A percentile compares a stretch with the other conserved stretches of the same genome.
Evolutionary conservation across 1,284 basidiomycete species (phyloP).

Genomic region (Xerocomus minutiporus): DNA sequence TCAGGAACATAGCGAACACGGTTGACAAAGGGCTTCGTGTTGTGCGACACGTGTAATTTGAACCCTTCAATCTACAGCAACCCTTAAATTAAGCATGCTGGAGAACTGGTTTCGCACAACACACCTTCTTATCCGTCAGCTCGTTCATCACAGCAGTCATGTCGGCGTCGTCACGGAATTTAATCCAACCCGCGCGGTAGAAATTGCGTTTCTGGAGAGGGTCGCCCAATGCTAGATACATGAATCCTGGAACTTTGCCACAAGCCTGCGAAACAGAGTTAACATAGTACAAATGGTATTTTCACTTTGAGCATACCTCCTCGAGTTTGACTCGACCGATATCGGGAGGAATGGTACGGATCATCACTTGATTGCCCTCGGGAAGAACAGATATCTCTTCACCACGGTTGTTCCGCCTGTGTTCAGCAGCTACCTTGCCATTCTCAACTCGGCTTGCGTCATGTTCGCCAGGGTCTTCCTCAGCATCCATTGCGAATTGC

Average conservation of each 20-base stretch:
- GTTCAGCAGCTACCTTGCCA: slow-evolving; percentile 47
- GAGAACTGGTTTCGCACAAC: slow-evolving; percentile 11
- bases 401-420: slow-evolving; percentile 50
- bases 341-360: slow-evolving; percentile 88
- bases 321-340: slow-evolving; percentile 85
- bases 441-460: slow-evolving; percentile 55
- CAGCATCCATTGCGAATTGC: slow-evolving; percentile 63
- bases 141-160: slow-evolving; percentile 69
- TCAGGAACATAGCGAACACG: slow-evolving; percentile 77
- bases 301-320: slow-evolving; percentile 51
- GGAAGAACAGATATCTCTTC: slow-evolving; percentile 74
- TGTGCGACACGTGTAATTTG: slow-evolving; percentile 85
- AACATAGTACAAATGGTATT: slow-evolving; percentile 4
- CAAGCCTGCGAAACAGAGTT: slow-evolving; percentile 46
- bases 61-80: slow-evolving; percentile 79
- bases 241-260: slow-evolving; percentile 60
- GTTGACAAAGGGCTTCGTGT: slow-evolving; percentile 72
- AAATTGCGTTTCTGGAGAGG: slow-evolving; percentile 86
- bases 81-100: slow-evolving; percentile 7
- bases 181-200: slow-evolving; percentile 89
- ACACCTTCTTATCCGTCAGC: slow-evolving; percentile 79
- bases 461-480: slow-evolving; percentile 63
- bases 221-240: slow-evolving; percentile 85
- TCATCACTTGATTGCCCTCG: slow-evolving; percentile 86
- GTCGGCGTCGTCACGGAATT: slow-evolving; percentile 78